These are phyloP conservation scores for Scleroderma citrinum DNA, from an alignment of 768 basidiomycete species.

Conservation along the genomic window DNA sequence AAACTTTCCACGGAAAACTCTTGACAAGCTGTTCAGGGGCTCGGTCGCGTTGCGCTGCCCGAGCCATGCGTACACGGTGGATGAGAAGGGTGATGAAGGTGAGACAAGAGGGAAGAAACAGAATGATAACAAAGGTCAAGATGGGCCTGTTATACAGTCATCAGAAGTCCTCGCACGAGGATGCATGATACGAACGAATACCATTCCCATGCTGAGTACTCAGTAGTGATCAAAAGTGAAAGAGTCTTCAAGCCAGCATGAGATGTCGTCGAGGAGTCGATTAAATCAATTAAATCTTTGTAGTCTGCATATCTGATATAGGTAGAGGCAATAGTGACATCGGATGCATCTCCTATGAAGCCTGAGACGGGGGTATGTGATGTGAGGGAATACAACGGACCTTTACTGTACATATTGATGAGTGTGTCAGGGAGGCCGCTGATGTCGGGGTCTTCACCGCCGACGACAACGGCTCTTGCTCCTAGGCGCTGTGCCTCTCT, in stretches of 20 bases:
- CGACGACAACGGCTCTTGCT: constrained; percentile 87
- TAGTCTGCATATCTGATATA: constrained; percentile 88
- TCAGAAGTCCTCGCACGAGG: constrained; percentile 4
- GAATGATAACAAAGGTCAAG: constrained; percentile 79
- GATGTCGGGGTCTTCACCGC: constrained; percentile 65
- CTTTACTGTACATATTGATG: constrained; percentile 90
- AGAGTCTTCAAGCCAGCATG: constrained; percentile 73
- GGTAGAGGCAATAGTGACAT: constrained; percentile 77
- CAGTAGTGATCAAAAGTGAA: constrained; percentile 69
- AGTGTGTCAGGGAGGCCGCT: constrained; percentile 69
- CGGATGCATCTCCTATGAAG: constrained; percentile 69
- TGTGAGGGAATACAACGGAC: constrained; percentile 34
- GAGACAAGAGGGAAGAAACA: constrained; percentile 84
- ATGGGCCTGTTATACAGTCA: constrained; percentile 51
- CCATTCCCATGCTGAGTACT: constrained; percentile 88
- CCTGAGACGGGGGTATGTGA: constrained; percentile 2
- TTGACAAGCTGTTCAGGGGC: constrained; percentile 79
- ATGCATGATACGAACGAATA: constrained; percentile 56
- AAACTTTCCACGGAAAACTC: constrained; percentile 74
- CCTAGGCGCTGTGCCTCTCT: constrained; percentile 65
- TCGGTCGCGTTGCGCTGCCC: constrained; percentile 77
- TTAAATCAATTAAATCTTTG: constrained; percentile 58
- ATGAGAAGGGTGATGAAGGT: constrained; percentile 86
- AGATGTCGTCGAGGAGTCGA: constrained; percentile 69
- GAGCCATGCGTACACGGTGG: constrained; percentile 79